These are phyloP conservation scores for Peronospora farinosa DNA, from an alignment of 352 stramenopile species.

Conservation along the genomic window DNA sequence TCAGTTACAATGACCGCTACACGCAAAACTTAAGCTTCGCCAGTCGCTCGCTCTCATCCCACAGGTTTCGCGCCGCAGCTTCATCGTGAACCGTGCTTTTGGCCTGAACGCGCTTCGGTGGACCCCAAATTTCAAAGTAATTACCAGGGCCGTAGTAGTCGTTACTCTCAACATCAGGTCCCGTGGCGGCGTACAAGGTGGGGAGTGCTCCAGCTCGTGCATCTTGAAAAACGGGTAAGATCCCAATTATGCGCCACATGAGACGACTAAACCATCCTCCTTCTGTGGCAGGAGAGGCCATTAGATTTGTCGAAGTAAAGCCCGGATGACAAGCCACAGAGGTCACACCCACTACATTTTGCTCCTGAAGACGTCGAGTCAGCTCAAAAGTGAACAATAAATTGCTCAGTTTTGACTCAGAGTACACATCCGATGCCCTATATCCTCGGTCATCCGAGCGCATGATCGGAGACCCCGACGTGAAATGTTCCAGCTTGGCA, in stretches of 20 bases:
- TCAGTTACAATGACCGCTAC: background rate
- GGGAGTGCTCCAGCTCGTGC: constrained; percentile 27
- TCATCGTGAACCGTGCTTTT: constrained; percentile 12
- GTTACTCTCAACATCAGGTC: constrained; percentile 18
- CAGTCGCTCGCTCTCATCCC: constrained; percentile 28
- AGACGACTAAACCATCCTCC: constrained; percentile 8
- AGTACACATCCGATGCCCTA: constrained; percentile 25
- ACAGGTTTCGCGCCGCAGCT: constrained; percentile 13
- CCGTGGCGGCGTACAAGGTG: constrained; percentile 38
- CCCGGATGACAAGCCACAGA: constrained; percentile 36
- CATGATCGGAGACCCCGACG: constrained; percentile 11
- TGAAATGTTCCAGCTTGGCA: constrained; percentile 18
- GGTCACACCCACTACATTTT: constrained; percentile 18
- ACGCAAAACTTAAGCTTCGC: constrained; percentile 21
- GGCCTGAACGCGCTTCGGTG: constrained; percentile 24
- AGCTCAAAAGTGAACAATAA: constrained; percentile 49
- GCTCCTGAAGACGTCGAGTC: constrained; percentile 22
- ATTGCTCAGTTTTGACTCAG: constrained; percentile 47
- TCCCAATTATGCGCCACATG: constrained; percentile 1
- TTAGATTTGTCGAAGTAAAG: constrained; percentile 13
- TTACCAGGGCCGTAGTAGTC: constrained; percentile 46
- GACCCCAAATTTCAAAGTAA: constrained; percentile 25
- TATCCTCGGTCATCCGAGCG: constrained; percentile 15
- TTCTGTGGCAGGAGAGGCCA: constrained; percentile 10
- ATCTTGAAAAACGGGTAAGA: constrained; percentile 15